Conservation (phyloP, 192 early-diverging fungal genomes). For the Coemansia sp. region DNA sequence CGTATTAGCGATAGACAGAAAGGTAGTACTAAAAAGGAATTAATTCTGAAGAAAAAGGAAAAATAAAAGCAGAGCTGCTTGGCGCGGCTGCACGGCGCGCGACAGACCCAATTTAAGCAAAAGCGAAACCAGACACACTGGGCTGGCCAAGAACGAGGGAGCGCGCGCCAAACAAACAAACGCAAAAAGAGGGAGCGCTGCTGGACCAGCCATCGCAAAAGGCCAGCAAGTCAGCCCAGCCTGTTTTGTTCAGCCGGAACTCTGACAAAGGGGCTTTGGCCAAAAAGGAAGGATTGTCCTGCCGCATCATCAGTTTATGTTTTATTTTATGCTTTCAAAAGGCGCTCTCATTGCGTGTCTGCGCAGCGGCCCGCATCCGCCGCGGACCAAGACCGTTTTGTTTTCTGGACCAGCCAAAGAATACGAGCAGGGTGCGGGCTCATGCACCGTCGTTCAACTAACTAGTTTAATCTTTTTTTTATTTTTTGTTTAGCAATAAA, state of each 20-base stretch:
- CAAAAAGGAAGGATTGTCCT: neutral
- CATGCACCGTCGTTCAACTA: no score
- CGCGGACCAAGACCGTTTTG: neutral
- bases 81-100: neutral
- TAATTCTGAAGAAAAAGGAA: neutral
- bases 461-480: no score
- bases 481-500: no score
- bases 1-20: neutral
- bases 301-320: neutral
- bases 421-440: no score
- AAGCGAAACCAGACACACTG: no score
- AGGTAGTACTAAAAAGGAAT: neutral
- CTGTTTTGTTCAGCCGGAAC: no score
- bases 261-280: neutral
- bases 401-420: no score
- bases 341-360: neutral
- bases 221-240: no score
- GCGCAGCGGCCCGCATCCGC: neutral
- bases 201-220: no score
- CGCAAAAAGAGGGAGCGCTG: no score
- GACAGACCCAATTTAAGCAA: constrained; percentile 4
- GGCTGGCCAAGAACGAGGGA: no score
- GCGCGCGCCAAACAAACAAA: no score
- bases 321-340: neutral
- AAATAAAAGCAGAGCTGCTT: neutral